Evolutionary conservation across 2,329 filamentous ascomycete species (phyloP), one percentile per base, ranked within the genome.

Genomic region (Aureobasidium musti): DNA sequence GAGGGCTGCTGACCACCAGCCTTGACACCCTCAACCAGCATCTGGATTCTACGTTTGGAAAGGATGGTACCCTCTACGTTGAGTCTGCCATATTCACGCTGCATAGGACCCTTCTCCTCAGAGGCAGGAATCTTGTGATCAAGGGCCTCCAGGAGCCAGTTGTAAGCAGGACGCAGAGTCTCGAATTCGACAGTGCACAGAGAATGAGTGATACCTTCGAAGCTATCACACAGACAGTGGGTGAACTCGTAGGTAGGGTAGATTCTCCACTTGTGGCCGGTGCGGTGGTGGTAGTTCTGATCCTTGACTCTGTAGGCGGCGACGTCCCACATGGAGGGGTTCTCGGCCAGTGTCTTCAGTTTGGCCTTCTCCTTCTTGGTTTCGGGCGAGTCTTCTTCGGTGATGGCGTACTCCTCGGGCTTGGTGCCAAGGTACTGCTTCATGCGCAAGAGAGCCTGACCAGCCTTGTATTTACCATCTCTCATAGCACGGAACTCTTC

Each of bases 271-370:
- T 89, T 87, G 70, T 86, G 82, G 35, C 91, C 91, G 0, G 93
- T 96, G 41, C 91, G 86, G 77, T 91, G 87, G 76, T 96, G 92
- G 50, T 87, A 84, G 68, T 81, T 81, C 72, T 91, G 87, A 73
- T 89, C 86, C 68, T 92, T 84, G 65, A 98, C 89, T 68, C 94
- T 87, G 78, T 97, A 98, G 19, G 94, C 94, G 1, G 91, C 91
- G 64, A 97, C 80, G 82, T 98, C 94, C 94, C 94, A 97, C 91
- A 97, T 93, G 78, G 96, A 91, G 7, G 93, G 92, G 76, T 97
- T 97, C 35, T 89, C 89, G 72, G 89, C 89, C 60, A 74, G 59
- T 2, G 70, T 69, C 68, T 74, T 77, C 41, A 77, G 66, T 68
- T 72, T 74, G 21, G 71, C 67, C 71, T 77, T 77, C 65, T 72